A percentile compares a stretch with the other conserved stretches of the same genome.
Evolutionary conservation across 1,284 basidiomycete genomes (phyloP).

Genomic region (Irpex rosettiformis): DNA sequence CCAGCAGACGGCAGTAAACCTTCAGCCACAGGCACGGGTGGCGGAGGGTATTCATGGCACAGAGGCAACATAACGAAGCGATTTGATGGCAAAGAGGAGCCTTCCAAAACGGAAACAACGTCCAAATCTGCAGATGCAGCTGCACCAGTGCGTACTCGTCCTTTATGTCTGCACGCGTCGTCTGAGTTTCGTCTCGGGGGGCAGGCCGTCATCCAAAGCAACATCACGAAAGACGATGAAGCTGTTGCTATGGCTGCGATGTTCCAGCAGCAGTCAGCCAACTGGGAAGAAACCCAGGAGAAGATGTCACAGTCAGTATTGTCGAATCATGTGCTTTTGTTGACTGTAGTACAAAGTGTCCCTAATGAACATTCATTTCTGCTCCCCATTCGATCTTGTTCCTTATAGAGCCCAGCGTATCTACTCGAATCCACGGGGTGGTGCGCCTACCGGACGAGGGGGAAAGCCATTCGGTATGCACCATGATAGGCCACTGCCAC

Average conservation of each 20-base stretch:
- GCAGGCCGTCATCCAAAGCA: slow-evolving; percentile 35
- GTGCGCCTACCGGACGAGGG: slow-evolving; percentile 50
- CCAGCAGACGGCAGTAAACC: slow-evolving; percentile 24
- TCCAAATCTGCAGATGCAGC: slow-evolving; percentile 16
- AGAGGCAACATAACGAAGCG: slow-evolving; percentile 80
- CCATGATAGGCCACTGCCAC: slow-evolving; percentile 71
- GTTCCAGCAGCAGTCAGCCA: slow-evolving; percentile 88
- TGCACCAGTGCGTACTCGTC: slow-evolving; percentile 20
- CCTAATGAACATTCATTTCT: slow-evolving; percentile 59
- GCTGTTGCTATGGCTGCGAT: slow-evolving; percentile 91
- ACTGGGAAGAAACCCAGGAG: slow-evolving; percentile 96
- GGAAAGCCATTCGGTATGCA: slow-evolving; percentile 54
- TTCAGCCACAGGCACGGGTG: slow-evolving; percentile 25
- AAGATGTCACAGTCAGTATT: slow-evolving; percentile 92
- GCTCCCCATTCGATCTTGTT: slow-evolving; percentile 26
- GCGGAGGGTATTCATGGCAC: slow-evolving; percentile 43
- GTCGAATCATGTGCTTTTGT: slow-evolving; percentile 44
- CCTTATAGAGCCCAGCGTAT: slow-evolving; percentile 63
- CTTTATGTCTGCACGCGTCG: slow-evolving; percentile 9
- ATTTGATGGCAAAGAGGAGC: slow-evolving; percentile 85
- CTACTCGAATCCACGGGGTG: slow-evolving; percentile 61
- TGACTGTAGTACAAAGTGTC: slow-evolving; percentile 53
- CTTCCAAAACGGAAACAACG: slow-evolving; percentile 5
- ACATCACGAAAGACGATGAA: slow-evolving; percentile 65
- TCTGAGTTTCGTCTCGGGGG: slow-evolving; percentile 1